Conservation (phyloP, 2,329 filamentous ascomycete species). For the Fusarium nanum region DNA sequence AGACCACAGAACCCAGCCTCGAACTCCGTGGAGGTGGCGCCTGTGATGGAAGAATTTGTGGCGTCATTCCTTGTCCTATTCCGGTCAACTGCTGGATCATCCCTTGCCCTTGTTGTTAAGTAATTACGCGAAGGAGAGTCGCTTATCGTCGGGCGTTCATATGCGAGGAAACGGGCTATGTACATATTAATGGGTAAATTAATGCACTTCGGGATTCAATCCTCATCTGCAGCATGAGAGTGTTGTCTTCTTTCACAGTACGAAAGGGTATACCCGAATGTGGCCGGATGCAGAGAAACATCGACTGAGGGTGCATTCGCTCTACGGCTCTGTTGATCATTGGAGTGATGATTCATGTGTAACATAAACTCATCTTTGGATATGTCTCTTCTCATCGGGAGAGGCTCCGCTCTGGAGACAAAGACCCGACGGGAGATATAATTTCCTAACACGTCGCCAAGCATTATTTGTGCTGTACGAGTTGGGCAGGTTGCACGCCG, state of each 20-base stretch:
- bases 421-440: too few species aligned
- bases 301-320: too few species aligned
- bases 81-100: constrained; percentile 34
- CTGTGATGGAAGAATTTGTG: constrained; percentile 25
- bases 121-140: too few species aligned
- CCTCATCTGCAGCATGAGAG: not conserved
- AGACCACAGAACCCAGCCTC: constrained; percentile 10
- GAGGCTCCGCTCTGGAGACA: not conserved
- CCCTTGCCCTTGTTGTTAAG: constrained; percentile 25
- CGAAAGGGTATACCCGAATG: too few species aligned
- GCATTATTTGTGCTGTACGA: too few species aligned
- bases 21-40: constrained; percentile 26
- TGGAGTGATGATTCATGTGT: not conserved
- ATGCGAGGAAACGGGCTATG: not conserved
- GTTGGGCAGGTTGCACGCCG: too few species aligned
- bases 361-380: not conserved
- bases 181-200: not conserved
- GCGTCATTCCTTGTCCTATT: constrained; percentile 28
- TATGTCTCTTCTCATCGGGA: not conserved
- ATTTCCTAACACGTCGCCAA: too few species aligned
- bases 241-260: not conserved
- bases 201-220: not conserved
- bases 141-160: not conserved
- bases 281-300: not conserved
- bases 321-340: not conserved